These are phyloP conservation scores for Aspergillus terreus DNA, from an alignment of 2,329 filamentous ascomycete species.

Conservation along the genomic window DNA sequence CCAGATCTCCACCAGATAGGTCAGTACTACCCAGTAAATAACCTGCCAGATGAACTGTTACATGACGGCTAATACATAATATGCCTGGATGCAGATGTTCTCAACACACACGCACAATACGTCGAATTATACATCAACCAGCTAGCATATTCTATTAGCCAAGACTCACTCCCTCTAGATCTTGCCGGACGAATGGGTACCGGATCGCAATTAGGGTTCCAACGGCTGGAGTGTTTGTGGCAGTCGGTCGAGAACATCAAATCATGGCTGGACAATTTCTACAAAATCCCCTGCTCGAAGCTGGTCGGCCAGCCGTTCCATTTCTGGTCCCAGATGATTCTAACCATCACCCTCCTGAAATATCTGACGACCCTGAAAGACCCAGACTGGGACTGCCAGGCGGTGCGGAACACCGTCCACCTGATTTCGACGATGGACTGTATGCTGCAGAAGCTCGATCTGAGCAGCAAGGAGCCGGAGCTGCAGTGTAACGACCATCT, in stretches of 20 bases:
- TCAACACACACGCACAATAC: slow-evolving; percentile 25
- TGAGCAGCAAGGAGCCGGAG: slow-evolving; percentile 23
- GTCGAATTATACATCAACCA: slow-evolving; percentile 27
- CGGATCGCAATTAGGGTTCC: slow-evolving; percentile 18
- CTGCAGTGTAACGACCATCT: slow-evolving; percentile 28
- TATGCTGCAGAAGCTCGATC: slow-evolving; percentile 26
- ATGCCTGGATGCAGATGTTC: slow-evolving; percentile 17
- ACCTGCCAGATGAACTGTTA: neutral
- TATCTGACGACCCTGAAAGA: slow-evolving; percentile 35
- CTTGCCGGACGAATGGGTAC: slow-evolving; percentile 8
- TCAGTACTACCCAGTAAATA: slow-evolving; percentile 7
- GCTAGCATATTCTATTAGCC: slow-evolving; percentile 22
- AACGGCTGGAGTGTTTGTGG: slow-evolving; percentile 34
- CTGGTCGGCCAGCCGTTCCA: slow-evolving; percentile 32
- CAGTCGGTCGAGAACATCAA: slow-evolving; percentile 32
- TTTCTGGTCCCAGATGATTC: slow-evolving; percentile 38
- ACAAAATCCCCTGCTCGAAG: slow-evolving; percentile 20
- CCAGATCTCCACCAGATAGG: slow-evolving; percentile 18
- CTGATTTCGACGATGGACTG: slow-evolving; percentile 28
- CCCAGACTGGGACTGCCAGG: slow-evolving; percentile 37
- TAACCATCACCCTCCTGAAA: slow-evolving; percentile 33
- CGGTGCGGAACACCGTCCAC: slow-evolving; percentile 30
- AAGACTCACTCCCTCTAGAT: slow-evolving; percentile 10
- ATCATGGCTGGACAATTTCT: slow-evolving; percentile 31
- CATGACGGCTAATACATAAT: too few relatives aligned